phyloP scores from a whole-genome alignment of 1,139 yeast species.

The Saccharomyces hybrid region DNA sequence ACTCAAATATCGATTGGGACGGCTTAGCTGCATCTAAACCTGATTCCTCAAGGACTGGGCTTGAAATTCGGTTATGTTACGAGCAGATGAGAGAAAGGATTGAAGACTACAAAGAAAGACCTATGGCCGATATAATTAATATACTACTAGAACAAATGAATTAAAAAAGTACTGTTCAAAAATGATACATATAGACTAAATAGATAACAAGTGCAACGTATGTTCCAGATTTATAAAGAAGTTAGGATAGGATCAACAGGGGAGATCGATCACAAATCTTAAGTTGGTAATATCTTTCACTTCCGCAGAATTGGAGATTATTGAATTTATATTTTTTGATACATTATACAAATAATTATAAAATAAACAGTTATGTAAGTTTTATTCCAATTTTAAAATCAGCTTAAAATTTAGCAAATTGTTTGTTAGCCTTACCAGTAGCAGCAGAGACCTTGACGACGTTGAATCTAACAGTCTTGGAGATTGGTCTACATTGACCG shows the following conservation, averaged over 20 bases:
- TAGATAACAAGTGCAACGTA: background rate
- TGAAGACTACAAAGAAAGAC: conserved; percentile 1
- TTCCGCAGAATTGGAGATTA: background rate
- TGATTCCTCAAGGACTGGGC: conserved; percentile 36
- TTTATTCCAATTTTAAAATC: background rate
- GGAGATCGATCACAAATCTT: background rate
- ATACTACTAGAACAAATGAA: background rate
- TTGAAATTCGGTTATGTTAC: conserved; percentile 37
- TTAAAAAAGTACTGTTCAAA: background rate
- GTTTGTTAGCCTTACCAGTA: too few relatives aligned
- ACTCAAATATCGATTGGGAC: conserved; percentile 54
- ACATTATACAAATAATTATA: conserved; percentile 20
- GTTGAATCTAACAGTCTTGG: too few relatives aligned
- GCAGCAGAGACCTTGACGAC: too few relatives aligned
- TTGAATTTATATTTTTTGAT: conserved; percentile 5
- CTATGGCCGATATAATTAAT: background rate
- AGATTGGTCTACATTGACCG: too few relatives aligned
- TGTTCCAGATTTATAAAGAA: background rate
- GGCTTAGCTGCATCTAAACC: conserved; percentile 39
- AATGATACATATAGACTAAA: background rate
- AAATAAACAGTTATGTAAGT: background rate
- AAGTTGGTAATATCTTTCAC: background rate
- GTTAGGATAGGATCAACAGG: background rate
- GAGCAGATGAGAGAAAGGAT: conserved; percentile 32
- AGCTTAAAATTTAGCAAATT: conserved; percentile 47